Evolutionary conservation across 202 grass and related monocot species (phyloP), one percentile per base, ranked within the genome.

Genomic region (Zizania palustris): DNA sequence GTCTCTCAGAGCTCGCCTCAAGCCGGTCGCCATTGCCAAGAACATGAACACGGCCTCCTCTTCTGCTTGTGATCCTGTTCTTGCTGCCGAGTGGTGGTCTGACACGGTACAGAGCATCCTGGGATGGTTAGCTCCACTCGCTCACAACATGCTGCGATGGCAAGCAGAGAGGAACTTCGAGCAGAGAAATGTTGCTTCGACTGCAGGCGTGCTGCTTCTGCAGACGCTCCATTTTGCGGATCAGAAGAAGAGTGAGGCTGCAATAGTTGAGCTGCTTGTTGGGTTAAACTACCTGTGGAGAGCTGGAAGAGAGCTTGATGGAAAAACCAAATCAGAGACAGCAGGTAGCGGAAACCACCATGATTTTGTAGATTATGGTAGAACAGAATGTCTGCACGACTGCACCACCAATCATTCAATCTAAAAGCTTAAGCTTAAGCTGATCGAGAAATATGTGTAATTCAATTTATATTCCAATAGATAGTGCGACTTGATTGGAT

Each of bases 181-280:
- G 74, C 88, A 89, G 53, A 75, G 77, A 75, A 74, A 72, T 28
- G 81, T 81, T 6, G 78, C 77, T 34, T 86, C 85, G 0, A 66
- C 72, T 41, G 65, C 67, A 0, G 49, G 80, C 41, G 88, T 93
- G 18, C 84, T 93, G 43, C 82, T 97, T 13, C 80, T 97, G 43
- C 90, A 97, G 86, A 97, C 93, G 21, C 90, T 97, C 6, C 83
- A 97, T 46, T 97, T 85, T 57, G 90, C 93, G 2, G 81, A 93
- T 35, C 82, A 14, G 78, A 63, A 60, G 50, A 97, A 97, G 82
- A 89, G 82, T 0, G 90, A 97, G 58, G 90, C 79, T 0, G 88
- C 90, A 0, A 69, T 97, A 16, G 91, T 84, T 0, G 86, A 97
- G 75, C 80, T 93, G 59, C 85, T 97, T 9, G 88, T 93, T 12